Percentiles rank a stretch among this genome's conserved stretches.
Conservation (phyloP, 768 basidiomycete species). For the Plicaturopsis crispa region DNA sequence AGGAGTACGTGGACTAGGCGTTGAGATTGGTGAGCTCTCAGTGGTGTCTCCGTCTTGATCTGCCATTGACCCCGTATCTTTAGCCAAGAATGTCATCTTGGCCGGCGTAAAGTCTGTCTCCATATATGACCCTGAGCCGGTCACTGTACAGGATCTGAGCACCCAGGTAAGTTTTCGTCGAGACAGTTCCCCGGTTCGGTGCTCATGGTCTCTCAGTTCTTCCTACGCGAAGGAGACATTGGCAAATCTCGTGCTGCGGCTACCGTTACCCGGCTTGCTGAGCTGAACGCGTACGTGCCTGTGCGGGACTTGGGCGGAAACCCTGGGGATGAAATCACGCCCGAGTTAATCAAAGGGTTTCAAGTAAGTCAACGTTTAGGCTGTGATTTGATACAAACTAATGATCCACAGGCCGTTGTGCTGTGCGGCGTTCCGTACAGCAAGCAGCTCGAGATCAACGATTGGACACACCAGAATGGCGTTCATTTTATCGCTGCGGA, state of each 20-base stretch:
- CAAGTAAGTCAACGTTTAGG: slow-evolving; percentile 49
- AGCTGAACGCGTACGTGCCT: slow-evolving; percentile 94
- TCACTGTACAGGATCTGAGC: slow-evolving; percentile 83
- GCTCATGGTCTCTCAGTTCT: slow-evolving; percentile 55
- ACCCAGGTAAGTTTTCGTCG: slow-evolving; percentile 65
- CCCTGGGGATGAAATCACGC: slow-evolving; percentile 68
- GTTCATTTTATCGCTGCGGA: slow-evolving; percentile 90
- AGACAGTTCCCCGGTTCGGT: slow-evolving; percentile 2
- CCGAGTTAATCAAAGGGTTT: slow-evolving; percentile 80
- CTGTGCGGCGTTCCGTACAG: slow-evolving; percentile 69
- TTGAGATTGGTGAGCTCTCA: slow-evolving; percentile 85
- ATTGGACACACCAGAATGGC: slow-evolving; percentile 86
- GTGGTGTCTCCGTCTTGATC: slow-evolving; percentile 4
- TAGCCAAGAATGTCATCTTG: slow-evolving; percentile 91
- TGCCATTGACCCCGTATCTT: slow-evolving; percentile 4
- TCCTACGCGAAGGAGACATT: slow-evolving; percentile 80
- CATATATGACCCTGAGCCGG: slow-evolving; percentile 87
- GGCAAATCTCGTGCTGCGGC: slow-evolving; percentile 85
- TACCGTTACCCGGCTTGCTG: slow-evolving; percentile 82
- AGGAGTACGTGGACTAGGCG: slow-evolving; percentile 86
- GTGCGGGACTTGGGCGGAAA: slow-evolving; percentile 79
- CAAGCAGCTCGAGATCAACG: slow-evolving; percentile 92
- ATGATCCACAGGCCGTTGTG: slow-evolving; percentile 65
- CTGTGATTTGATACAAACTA: slow-evolving; percentile 7
- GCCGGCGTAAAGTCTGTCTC: slow-evolving; percentile 98